Evolutionary conservation across 177 flowering plant genomes (phyloP), one percentile per base, ranked within the genome.

Genomic region (Vitis hybrid): DNA sequence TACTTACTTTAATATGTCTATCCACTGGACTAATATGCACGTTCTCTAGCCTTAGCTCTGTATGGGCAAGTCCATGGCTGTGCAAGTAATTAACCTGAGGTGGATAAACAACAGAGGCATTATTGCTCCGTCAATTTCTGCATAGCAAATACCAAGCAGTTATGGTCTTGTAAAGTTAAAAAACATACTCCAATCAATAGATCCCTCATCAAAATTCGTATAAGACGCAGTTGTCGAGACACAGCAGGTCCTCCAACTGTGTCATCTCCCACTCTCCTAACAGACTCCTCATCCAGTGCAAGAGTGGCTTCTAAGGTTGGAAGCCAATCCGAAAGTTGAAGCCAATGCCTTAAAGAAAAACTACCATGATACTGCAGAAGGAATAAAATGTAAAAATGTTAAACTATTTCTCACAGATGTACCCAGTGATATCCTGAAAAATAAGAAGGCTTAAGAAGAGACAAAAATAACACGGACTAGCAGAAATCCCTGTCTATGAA

Each of bases 51-150:
- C 93, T 87, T 81, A 95, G 78, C 80, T 95, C 99, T 41, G 99
- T 95, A 77, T 95, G 99, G 12, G 99, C 99, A 77, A 95, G 93
- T 70, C 99, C 99, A 80, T 91, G 98, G 81, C 98, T 93, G 78
- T 95, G 99, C 84, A 95, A 80, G 76, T 95, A 93, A 76, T 95
- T 95, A 55, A 95, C 98, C 99, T 95, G 79, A 73, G 65, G n/a
- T 57, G 58, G 46, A 58, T 52, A 76, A 65, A 61, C 30, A 57
- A 17, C 18, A 74, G 50, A 61, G 58, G 17, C 66, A 70, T 20
- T 2, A 27, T 49, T 9, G 15, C 12, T 55, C 24, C 32, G 1
- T 65, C 30, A 50, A 13, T n/a, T 58, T 52, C 13, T 24, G 53
- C 10, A 65, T 51, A 12, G 18, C 35, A 53, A 60, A 46, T 24